phyloP scores from a whole-genome alignment of 2,329 filamentous ascomycete species.

The Monilinia aucupariae region DNA sequence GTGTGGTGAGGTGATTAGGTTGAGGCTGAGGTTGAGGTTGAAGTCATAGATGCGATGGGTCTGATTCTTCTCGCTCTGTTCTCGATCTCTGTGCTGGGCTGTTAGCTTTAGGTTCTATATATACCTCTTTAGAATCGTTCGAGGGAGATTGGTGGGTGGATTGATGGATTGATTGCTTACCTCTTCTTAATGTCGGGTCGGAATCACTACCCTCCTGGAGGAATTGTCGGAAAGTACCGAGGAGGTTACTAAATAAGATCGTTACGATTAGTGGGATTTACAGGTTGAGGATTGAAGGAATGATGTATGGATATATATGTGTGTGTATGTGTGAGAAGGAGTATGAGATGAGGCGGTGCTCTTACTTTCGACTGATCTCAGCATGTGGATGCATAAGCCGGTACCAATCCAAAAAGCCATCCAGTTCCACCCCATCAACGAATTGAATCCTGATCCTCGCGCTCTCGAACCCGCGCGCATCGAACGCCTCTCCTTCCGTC shows the following conservation, averaged over 20 bases:
- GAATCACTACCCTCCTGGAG: not conserved
- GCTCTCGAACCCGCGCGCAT: not conserved
- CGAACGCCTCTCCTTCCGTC: too few species aligned
- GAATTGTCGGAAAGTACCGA: not conserved
- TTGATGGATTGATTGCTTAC: too few species aligned
- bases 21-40: too few species aligned
- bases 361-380: not conserved
- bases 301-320: too few species aligned
- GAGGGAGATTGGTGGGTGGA: too few species aligned
- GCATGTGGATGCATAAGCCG: not conserved
- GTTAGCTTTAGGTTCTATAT: not conserved
- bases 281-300: too few species aligned
- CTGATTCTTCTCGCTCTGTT: not conserved
- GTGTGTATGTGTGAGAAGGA: too few species aligned
- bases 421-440: not conserved
- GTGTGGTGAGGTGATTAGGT: too few species aligned
- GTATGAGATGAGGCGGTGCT: too few species aligned
- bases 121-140: not conserved
- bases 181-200: not conserved
- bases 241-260: not conserved
- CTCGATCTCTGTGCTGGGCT: not conserved
- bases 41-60: not conserved
- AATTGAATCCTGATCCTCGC: slow-evolving; percentile 7
- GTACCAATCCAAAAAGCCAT: not conserved
- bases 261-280: not conserved